A percentile compares a stretch with the other conserved stretches of the same genome.
These are phyloP conservation scores for Zasmidium citrigriseum DNA, from an alignment of 2,329 filamentous ascomycete genomes.

Conservation along the genomic window DNA sequence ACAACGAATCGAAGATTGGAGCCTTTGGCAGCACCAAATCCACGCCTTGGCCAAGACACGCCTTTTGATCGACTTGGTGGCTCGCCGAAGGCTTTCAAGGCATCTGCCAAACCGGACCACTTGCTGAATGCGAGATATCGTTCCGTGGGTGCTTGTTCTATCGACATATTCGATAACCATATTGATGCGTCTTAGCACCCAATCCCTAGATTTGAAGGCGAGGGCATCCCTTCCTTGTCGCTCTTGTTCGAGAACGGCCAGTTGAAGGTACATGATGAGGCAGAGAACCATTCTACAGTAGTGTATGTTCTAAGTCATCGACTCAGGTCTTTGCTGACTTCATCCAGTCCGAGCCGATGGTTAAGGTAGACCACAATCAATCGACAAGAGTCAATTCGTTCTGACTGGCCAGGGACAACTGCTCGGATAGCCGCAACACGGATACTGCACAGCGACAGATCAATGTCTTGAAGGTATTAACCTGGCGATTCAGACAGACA, in stretches of 20 bases:
- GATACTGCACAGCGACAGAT: constrained; percentile 34
- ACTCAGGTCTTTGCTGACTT: constrained; percentile 1
- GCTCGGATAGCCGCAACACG: constrained; percentile 29
- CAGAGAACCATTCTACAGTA: constrained; percentile 15
- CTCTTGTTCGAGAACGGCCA: constrained; percentile 18
- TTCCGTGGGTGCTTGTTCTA: constrained; percentile 12
- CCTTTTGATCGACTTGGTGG: constrained; percentile 17
- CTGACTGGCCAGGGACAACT: constrained; percentile 27
- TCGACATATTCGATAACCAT: background rate
- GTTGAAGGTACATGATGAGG: constrained; percentile 18
- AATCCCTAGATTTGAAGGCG: constrained; percentile 16
- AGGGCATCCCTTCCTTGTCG: constrained; percentile 7
- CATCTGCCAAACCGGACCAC: constrained; percentile 19
- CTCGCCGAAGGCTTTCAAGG: constrained; percentile 14
- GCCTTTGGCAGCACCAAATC: background rate
- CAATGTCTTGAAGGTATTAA: constrained; percentile 34
- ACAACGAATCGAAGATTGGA: background rate
- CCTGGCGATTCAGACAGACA: too few species aligned
- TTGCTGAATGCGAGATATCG: constrained; percentile 10
- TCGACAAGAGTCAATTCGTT: background rate
- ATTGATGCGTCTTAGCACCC: constrained; percentile 17
- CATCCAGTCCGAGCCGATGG: constrained; percentile 22
- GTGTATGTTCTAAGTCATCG: constrained; percentile 14
- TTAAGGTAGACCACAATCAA: constrained; percentile 15
- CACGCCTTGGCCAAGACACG: constrained; percentile 15